Evolutionary conservation across 2,329 filamentous ascomycete genomes (phyloP), one percentile per base, ranked within the genome.

Genomic region (Penicillium sp.): DNA sequence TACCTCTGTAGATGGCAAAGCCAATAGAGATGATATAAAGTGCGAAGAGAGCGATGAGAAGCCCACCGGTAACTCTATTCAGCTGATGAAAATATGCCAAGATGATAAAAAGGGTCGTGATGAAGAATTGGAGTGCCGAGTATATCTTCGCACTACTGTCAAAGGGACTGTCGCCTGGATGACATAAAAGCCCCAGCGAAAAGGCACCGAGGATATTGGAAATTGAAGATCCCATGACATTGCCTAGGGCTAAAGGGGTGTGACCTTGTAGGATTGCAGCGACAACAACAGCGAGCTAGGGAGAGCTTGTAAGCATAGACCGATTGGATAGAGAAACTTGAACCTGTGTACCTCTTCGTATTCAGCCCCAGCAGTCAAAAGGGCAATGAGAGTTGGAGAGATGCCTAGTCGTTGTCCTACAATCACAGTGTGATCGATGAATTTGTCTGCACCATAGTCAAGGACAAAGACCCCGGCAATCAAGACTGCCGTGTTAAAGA

Each of bases 191-290:
- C 6, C 81, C 82, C 1, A 84, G 71, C 1, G 81, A 81, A 63
- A 84, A 84, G 13, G 82, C 82, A 17, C 82, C 82, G 2, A 84
- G 74, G 50, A 84, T 81, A 54, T 84, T 84, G 50, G 82, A 83
- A 46, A 84, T 81, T 37, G 76, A 73, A 19, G 80, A 81, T n/a
- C 82, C 82, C 59, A 84, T 66, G 49, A 84, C 74, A 59, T 84
- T 85, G n/a, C 81, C 82, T 0, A 84, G 64, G 10, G 82, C 82
- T 8, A 84, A 70, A 1, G 81, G 77, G 0, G 76, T 73, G 25
- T 77, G 80, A 29, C 75, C 69, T 52, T 78, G 80, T 3, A 76
- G 71, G 33, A 84, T 71, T 9, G 80, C 77, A 21, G 79, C 77
- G 12, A 82, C 62, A 2, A 84, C 77, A 0, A 84, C 80, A 1